phyloP scores from a whole-genome alignment of 352 stramenopile species.

The Globisporangium carolinianum region DNA sequence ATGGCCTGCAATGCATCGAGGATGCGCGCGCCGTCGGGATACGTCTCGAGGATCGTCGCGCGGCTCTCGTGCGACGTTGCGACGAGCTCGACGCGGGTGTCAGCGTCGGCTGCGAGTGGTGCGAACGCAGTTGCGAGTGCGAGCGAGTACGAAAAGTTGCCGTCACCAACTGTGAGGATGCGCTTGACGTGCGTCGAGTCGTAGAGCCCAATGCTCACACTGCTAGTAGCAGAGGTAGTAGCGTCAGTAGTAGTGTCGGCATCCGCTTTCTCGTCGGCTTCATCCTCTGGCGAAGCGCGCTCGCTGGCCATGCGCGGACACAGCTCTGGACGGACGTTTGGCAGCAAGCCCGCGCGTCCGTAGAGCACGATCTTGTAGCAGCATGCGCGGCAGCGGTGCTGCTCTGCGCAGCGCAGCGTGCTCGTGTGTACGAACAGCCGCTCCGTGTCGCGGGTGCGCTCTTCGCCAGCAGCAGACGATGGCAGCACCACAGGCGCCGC shows the following conservation, averaged over 20 bases:
- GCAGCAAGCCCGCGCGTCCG: conserved; percentile 36
- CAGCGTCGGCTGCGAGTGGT: conserved; percentile 1
- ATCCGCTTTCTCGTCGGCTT: neutral
- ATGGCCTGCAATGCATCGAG: conserved; percentile 59
- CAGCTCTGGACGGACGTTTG: conserved; percentile 74
- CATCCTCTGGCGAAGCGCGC: neutral
- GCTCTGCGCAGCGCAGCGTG: conserved; percentile 62
- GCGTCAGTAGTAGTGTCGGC: neutral
- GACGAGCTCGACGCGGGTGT: conserved; percentile 45
- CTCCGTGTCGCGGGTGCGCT: conserved; percentile 36
- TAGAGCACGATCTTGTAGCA: conserved; percentile 85
- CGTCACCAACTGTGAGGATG: conserved; percentile 92
- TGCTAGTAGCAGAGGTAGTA: neutral
- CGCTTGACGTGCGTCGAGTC: conserved; percentile 31
- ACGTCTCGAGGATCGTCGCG: conserved; percentile 84
- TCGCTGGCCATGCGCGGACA: conserved; percentile 41
- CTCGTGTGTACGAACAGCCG: conserved; percentile 57
- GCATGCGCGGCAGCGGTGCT: conserved; percentile 71
- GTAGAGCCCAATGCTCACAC: conserved; percentile 43
- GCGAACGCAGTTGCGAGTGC: conserved; percentile 70
- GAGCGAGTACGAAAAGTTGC: conserved; percentile 95
- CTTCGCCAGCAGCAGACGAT: conserved; percentile 1
- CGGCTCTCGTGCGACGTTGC: conserved; percentile 91
- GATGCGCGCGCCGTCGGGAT: conserved; percentile 85
- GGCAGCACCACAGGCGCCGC: neutral